Base-by-base conservation (phyloP, 2,329 filamentous ascomycete genomes). In the Paramyrothecium roridum region DNA sequence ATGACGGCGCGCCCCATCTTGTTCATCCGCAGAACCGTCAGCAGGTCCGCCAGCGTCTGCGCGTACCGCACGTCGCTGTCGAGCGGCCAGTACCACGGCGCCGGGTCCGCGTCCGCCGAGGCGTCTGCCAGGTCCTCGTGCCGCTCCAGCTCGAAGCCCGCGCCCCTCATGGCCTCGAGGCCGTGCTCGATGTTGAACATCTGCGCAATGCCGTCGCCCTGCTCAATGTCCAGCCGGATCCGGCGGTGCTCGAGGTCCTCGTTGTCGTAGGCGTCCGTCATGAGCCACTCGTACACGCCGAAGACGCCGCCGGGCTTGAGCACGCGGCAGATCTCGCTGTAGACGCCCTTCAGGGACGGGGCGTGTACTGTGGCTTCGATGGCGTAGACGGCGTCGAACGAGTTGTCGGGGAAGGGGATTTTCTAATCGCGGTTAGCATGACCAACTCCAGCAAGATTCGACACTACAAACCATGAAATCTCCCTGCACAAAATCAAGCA, bases 351-450 rank as follows among this genome's bases (percentile, higher is more conserved):
- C 20, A 96, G 82, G 52, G 86, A 89, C 46, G 93, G 93, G 1
- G 93, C 93, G 71, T 97, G 93, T 48, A 93, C 89, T 2, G 93
- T 97, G 2, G 93, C 93, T 77, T 97, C 93, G 63, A 97, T 96
- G 54, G 92, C 93, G 70, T 96, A 97, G 52, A 96, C 90, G 54
- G 90, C 91, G 65, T 97, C 93, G 74, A 96, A 97, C 11, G 80
- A 84, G 80, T 93, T 90, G 70, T 93, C 88, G 51, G 89, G 86
- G 78, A 96, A 96, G 23, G 86, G 86, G 88, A 97, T 96, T 84
- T 96, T 91, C 86, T 88, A 54, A 23, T 10, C 17, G 51, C 21
- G 13, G n/a, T 49, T 22, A 50, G 47, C 52, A 30, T 26, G 22
- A 16, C 17, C 3, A 7, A 13, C n/a, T 10, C 21, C 20, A n/a